Evolutionary conservation across 495 filamentous ascomycete species (phyloP).

Genomic region (Xylaria grammica): DNA sequence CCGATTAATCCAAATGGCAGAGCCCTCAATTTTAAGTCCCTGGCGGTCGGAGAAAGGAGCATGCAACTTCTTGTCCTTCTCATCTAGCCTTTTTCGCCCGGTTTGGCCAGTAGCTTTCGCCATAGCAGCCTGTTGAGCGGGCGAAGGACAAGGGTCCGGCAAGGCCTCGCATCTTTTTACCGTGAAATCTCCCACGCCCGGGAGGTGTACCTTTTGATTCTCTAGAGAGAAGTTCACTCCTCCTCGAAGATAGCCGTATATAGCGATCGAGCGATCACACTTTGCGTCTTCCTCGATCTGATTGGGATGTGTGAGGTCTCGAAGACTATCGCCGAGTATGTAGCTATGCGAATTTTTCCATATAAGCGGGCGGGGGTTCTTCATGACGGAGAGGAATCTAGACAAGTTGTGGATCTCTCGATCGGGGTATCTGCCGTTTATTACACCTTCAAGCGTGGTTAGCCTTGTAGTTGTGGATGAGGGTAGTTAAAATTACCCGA

Average conservation of each 20-base stretch:
- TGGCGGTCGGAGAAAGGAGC: conserved; percentile 98
- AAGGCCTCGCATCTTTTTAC: conserved; percentile 83
- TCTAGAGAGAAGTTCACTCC: conserved; percentile 94
- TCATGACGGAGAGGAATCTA: conserved; percentile 96
- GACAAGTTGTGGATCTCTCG: conserved; percentile 95
- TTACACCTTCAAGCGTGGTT: conserved; percentile 79
- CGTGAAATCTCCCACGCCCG: conserved; percentile 90
- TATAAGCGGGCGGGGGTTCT: conserved; percentile 92
- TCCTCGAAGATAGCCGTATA: conserved; percentile 95
- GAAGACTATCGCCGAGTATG: conserved; percentile 87
- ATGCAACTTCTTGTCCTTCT: conserved; percentile 94
- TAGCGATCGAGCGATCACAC: conserved; percentile 85
- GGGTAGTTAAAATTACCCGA: conserved; percentile 44
- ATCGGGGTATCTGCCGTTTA: conserved; percentile 96
- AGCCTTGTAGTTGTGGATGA: not conserved
- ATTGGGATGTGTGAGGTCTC: conserved; percentile 92
- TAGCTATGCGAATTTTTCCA: conserved; percentile 98
- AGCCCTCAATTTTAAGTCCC: conserved; percentile 72
- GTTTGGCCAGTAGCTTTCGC: conserved; percentile 82
- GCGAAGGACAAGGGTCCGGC: conserved; percentile 95
- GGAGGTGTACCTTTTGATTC: conserved; percentile 87
- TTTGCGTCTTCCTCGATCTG: conserved; percentile 84
- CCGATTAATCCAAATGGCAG: conserved; percentile 62
- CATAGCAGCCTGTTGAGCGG: conserved; percentile 82
- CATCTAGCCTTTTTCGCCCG: conserved; percentile 75